A percentile compares a stretch with the other conserved stretches of the same genome.
Evolutionary conservation across 2,329 filamentous ascomycete species (phyloP).

Genomic region (Colletotrichum echinochloae): DNA sequence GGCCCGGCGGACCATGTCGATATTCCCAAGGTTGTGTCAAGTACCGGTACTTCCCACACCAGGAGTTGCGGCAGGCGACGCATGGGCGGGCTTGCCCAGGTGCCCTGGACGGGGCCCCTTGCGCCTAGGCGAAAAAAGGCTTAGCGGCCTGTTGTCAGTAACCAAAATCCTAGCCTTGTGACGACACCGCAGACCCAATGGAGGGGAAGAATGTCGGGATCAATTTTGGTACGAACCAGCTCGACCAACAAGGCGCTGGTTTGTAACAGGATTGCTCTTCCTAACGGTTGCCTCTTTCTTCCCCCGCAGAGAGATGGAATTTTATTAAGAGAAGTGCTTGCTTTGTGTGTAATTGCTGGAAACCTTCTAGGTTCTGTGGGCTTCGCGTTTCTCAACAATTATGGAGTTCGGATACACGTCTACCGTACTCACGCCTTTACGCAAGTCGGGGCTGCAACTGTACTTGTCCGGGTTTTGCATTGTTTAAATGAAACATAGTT

Average conservation of each 20-base stretch:
- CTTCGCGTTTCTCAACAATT: neutral
- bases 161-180: conserved; percentile 29
- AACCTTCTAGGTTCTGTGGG: neutral
- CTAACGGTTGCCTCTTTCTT: too few relatives aligned
- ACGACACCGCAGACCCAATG: conserved; percentile 28
- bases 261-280: neutral
- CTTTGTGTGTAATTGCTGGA: neutral
- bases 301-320: neutral
- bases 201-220: neutral
- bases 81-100: conserved; percentile 24
- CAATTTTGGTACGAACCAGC: neutral
- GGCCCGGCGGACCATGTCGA: conserved; percentile 36
- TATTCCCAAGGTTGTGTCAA: conserved; percentile 30
- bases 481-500: neutral
- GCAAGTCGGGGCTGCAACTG: neutral
- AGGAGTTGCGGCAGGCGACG: conserved; percentile 25
- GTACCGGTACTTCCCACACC: conserved; percentile 30
- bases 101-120: conserved; percentile 37
- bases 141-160: conserved; percentile 38
- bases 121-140: conserved; percentile 26
- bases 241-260: neutral
- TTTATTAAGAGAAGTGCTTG: neutral
- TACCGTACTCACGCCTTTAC: neutral
- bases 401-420: neutral
- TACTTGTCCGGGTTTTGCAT: neutral